Evolutionary conservation across 2,329 filamentous ascomycete species (phyloP), one percentile per base, ranked within the genome.

Genomic region (Tolypocladium endophyticum): DNA sequence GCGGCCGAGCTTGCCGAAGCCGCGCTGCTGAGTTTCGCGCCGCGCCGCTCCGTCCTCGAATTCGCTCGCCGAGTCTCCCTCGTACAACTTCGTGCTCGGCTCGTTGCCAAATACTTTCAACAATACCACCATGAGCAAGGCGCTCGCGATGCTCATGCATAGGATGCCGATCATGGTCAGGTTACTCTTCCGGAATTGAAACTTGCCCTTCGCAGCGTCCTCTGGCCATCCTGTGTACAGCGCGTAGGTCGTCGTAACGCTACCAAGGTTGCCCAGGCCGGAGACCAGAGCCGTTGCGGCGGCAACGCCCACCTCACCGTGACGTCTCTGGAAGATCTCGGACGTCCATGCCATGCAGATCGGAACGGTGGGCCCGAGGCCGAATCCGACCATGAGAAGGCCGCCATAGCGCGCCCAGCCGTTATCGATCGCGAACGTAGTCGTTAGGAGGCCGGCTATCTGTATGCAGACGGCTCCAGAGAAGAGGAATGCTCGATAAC

Each of bases 291-390:
- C 92, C 1, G 88, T 86, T 0, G 92, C 91, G 18, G 92, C 88
- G 4, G 92, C 92, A 8, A 96, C 91, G 59, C 92, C 92, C 28
- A 96, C 90, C 73, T 96, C 92, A 55, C 92, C 90, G 69, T 96
- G 92, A 16, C 92, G 87, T 38, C 83, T 83, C 75, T 96, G 91
- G 78, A 96, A 96, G 69, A 96, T 88, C 74, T 96, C 89, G 63
- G 86, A 90, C 38, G 89, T 91, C 92, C 92, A 96, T 41, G 91
- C 88, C 92, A 96, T 96, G 72, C 89, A 93, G 68, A 93, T 93
- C 14, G 92, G 92, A 1, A 96, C 91, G 0, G 92, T 96, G 4
- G 92, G 92, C 1, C 92, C 92, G 2, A 96, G 85, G 0, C 92
- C 92, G 68, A 96, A 96, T 5, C 92, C 92, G 41, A 96, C 88